Percentiles rank a stretch among this genome's conserved stretches.
Conservation (phyloP, 768 basidiomycete genomes). For the Cystoderma amianthinum region DNA sequence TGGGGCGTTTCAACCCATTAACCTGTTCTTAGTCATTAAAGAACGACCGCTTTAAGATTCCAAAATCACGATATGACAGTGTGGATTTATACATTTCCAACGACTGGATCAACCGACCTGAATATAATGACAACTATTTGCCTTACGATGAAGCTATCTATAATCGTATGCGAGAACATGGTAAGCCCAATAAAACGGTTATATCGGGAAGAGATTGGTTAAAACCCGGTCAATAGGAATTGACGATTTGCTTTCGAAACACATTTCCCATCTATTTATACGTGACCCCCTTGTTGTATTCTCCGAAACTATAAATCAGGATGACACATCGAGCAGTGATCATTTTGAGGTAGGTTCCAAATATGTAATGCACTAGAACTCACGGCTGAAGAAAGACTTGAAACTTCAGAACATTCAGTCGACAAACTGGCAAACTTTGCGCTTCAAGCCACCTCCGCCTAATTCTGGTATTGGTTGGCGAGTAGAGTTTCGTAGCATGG, state of each 20-base stretch:
- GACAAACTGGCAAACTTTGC: conserved; percentile 98
- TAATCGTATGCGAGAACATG: conserved; percentile 66
- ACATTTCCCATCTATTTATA: conserved; percentile 94
- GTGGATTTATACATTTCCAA: conserved; percentile 91
- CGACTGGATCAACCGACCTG: conserved; percentile 80
- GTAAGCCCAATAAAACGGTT: conserved; percentile 39
- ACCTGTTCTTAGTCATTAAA: conserved; percentile 56
- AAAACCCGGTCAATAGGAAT: too few relatives aligned
- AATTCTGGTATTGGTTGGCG: conserved; percentile 94
- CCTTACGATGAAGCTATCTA: conserved; percentile 76
- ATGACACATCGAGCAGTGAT: conserved; percentile 81
- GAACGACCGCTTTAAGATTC: conserved; percentile 70
- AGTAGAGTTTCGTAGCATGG: conserved; percentile 98
- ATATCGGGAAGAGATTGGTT: too few relatives aligned
- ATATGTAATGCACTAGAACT: too few relatives aligned
- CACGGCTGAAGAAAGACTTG: too few relatives aligned
- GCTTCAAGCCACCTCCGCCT: conserved; percentile 97
- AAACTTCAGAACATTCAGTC: conserved; percentile 98
- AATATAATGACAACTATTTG: conserved; percentile 86
- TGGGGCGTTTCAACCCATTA: conserved; percentile 1
- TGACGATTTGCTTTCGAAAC: conserved; percentile 81
- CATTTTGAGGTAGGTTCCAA: conserved; percentile 76
- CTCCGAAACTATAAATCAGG: conserved; percentile 88
- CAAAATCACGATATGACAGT: conserved; percentile 96
- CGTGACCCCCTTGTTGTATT: conserved; percentile 96